Evolutionary conservation across 441 rosid species (phyloP), one percentile per base, ranked within the genome.

Genomic region (Croton setiger): DNA sequence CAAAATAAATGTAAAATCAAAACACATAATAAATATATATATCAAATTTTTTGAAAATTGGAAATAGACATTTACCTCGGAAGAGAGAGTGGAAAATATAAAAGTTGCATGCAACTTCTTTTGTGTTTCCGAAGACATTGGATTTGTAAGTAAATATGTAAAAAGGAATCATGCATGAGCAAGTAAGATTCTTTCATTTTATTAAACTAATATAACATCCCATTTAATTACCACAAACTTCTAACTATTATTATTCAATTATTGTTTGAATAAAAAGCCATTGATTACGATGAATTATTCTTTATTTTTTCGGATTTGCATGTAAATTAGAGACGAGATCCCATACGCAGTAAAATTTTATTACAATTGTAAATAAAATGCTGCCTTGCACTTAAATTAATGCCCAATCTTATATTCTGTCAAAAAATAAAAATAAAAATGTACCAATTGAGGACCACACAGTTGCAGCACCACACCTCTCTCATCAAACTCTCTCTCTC

Each of bases 81-180:
- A 27, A 27, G 31, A 27, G 31, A 27, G 31, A 27, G 31, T 27
- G 31, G 31, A 27, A 27, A 27, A 27, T 27, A 27, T 3, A 21
- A 21, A 55, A 59, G 47, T 8, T 36, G 11, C 14, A n/a, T 37
- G 63, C 44, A 60, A 43, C 15, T 13, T 21, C 51, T 47, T 59
- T 57, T 21, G 45, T 45, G 17, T 36, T 57, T 69, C 70, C 57
- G 39, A 51, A 57, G 66, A 64, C 66, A 33, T 57, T 7, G 73
- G 73, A 20, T 53, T 67, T 54, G 52, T 33, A 58, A 60, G 68
- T 60, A 60, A 41, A 27, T 21, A 3, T 1, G 15, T 21, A 35
- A n/a, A 18, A 61, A 43, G 35, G 49, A 37, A 66, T 66, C 60
- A 52, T 23, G 51, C 48, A 37, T 65, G 23, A 31, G 1, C 60